Evolutionary conservation across 2,329 filamentous ascomycete species (phyloP).

Genomic region (Neurospora sp.): DNA sequence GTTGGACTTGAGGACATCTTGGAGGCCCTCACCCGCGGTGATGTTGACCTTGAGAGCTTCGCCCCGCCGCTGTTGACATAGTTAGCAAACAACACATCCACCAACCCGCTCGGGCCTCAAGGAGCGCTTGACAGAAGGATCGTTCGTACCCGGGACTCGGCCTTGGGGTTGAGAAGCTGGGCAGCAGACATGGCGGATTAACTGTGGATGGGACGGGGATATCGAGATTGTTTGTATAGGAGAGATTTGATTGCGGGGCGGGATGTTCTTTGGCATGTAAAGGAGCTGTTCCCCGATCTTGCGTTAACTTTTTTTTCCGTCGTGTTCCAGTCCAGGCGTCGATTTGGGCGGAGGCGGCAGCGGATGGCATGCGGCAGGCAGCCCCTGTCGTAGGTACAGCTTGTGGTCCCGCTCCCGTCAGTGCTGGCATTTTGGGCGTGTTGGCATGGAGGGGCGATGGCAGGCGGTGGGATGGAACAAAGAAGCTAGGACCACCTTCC

Average conservation of each 20-base stretch:
- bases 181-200: conserved; percentile 72
- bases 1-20: conserved; percentile 94
- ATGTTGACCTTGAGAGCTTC: conserved; percentile 98
- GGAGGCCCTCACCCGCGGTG: conserved; percentile 82
- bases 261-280: conserved; percentile 10
- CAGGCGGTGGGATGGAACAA: conserved; percentile 2
- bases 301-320: conserved; percentile 18
- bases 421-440: not conserved
- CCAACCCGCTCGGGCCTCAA: not conserved
- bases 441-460: conserved; percentile 8
- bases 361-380: not conserved
- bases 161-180: conserved; percentile 97
- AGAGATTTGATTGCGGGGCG: conserved; percentile 1
- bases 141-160: conserved; percentile 76
- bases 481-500: conserved; percentile 14
- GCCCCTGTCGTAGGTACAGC: not conserved
- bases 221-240: not conserved
- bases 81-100: conserved; percentile 18
- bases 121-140: not conserved
- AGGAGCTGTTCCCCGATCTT: conserved; percentile 13
- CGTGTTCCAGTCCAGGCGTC: conserved; percentile 12
- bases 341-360: conserved; percentile 16
- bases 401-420: not conserved
- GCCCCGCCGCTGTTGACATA: conserved; percentile 64
- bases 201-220: conserved; percentile 5